A percentile compares a stretch with the other conserved stretches of the same genome.
These are phyloP conservation scores for Zygoascus tannicola DNA, from an alignment of 805 yeast species.

Conservation along the genomic window DNA sequence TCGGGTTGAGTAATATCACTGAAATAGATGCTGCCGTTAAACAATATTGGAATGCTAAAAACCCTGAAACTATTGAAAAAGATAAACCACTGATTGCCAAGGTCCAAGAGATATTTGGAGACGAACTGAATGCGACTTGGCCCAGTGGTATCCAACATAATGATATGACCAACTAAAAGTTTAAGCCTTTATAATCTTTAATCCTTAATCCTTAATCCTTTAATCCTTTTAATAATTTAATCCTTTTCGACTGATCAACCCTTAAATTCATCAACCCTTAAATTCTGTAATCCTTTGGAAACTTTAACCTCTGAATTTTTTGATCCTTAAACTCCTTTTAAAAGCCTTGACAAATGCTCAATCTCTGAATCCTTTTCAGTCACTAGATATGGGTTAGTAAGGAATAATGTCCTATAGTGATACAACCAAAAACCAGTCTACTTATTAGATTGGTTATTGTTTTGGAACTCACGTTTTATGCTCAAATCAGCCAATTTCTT, in stretches of 20 bases:
- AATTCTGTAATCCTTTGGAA: too few species aligned
- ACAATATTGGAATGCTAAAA: slow-evolving; percentile 43
- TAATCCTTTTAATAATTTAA: too few species aligned
- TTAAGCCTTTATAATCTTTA: too few species aligned
- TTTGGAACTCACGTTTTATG: slow-evolving; percentile 14
- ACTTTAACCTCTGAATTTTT: too few species aligned
- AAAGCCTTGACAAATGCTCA: slow-evolving; percentile 12
- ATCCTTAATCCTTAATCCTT: too few species aligned
- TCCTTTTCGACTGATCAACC: not conserved
- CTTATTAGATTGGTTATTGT: not conserved
- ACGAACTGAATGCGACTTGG: slow-evolving; percentile 62
- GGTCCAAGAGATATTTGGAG: slow-evolving; percentile 39
- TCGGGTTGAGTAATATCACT: slow-evolving; percentile 59
- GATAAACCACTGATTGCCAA: slow-evolving; percentile 39
- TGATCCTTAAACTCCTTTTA: too few species aligned
- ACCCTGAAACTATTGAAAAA: slow-evolving; percentile 26
- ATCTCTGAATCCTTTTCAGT: slow-evolving; percentile 24
- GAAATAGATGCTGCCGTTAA: slow-evolving; percentile 58
- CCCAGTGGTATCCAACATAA: slow-evolving; percentile 33
- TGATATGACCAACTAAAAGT: too few species aligned
- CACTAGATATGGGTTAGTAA: slow-evolving; percentile 9
- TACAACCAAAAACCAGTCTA: not conserved
- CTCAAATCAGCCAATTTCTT: slow-evolving; percentile 24
- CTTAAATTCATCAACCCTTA: too few species aligned
- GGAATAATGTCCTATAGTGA: not conserved